Conservation (phyloP, 2,329 filamentous ascomycete genomes). For the Colletotrichum scovillei region DNA sequence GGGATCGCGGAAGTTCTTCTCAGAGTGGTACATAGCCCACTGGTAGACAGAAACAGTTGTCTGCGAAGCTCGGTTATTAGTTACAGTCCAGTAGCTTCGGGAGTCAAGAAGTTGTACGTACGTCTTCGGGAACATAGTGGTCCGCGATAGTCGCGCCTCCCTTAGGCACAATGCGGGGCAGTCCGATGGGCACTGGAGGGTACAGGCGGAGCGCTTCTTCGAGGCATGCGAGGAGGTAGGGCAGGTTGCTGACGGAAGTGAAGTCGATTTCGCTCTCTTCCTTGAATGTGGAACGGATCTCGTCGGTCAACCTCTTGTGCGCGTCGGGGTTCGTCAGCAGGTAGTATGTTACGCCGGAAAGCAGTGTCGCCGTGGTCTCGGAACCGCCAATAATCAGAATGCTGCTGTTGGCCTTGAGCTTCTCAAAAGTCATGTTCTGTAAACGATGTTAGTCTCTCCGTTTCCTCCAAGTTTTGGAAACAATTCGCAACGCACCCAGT, state of each 20-base stretch:
- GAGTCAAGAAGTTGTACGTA: slow-evolving; percentile 25
- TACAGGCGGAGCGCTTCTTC: slow-evolving; percentile 56
- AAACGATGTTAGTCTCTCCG: neutral
- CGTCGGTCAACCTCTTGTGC: slow-evolving; percentile 46
- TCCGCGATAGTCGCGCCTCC: slow-evolving; percentile 47
- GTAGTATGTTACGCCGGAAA: slow-evolving; percentile 43
- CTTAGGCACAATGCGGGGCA: slow-evolving; percentile 43
- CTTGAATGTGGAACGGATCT: slow-evolving; percentile 50
- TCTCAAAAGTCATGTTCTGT: slow-evolving; percentile 25
- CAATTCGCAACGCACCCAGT: slow-evolving; percentile 2
- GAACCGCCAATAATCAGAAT: slow-evolving; percentile 45
- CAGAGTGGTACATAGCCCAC: slow-evolving; percentile 47
- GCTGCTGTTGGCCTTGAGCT: slow-evolving; percentile 35
- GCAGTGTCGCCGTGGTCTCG: slow-evolving; percentile 48
- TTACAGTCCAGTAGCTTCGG: rapidly evolving
- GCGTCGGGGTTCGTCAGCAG: slow-evolving; percentile 44
- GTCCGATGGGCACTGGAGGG: slow-evolving; percentile 42
- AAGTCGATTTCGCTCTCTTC: slow-evolving; percentile 50
- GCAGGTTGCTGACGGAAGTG: slow-evolving; percentile 42
- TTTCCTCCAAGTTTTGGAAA: neutral
- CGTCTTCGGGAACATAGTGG: slow-evolving; percentile 45
- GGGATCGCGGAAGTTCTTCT: slow-evolving; percentile 45
- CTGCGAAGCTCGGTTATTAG: neutral
- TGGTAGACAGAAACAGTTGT: slow-evolving; percentile 52
- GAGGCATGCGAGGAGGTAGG: slow-evolving; percentile 53